Evolutionary conservation across 1,284 basidiomycete genomes (phyloP).

Genomic region (Leucoagaricus sp.): DNA sequence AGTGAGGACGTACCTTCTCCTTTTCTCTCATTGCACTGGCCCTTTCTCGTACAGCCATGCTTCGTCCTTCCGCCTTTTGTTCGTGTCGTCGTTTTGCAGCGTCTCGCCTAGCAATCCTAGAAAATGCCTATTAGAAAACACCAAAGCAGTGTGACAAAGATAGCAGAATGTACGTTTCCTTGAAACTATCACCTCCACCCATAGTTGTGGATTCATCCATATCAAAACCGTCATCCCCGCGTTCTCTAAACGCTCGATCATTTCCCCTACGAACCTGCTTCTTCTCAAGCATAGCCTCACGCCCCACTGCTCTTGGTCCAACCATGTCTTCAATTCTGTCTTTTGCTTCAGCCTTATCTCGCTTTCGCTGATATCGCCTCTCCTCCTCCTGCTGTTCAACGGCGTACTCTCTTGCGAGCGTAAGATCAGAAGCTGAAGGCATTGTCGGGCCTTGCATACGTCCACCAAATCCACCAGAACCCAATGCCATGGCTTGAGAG

Average conservation of each 20-base stretch:
- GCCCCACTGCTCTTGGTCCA: conserved; percentile 71
- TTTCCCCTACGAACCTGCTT: conserved; percentile 65
- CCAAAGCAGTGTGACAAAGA: neutral
- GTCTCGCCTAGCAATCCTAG: conserved; percentile 68
- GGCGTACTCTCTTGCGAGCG: conserved; percentile 59
- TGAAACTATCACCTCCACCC: conserved; percentile 75
- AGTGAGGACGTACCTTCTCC: conserved; percentile 48
- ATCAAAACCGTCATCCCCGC: conserved; percentile 72
- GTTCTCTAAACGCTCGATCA: conserved; percentile 65
- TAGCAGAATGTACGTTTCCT: conserved; percentile 48
- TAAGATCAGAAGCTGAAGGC: conserved; percentile 64
- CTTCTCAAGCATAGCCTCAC: conserved; percentile 76
- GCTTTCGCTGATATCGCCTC: conserved; percentile 57
- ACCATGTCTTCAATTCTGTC: conserved; percentile 72
- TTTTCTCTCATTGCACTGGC: conserved; percentile 61
- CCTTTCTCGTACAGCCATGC: conserved; percentile 50
- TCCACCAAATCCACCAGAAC: conserved; percentile 22
- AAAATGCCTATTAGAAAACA: conserved; percentile 29
- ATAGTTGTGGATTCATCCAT: conserved; percentile 68
- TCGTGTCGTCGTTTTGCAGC: conserved; percentile 58
- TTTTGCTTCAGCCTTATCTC: conserved; percentile 64
- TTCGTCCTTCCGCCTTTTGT: conserved; percentile 56
- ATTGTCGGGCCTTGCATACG: conserved; percentile 65
- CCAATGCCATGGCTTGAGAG: conserved; percentile 21
- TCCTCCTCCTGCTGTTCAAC: conserved; percentile 52